A percentile compares a stretch with the other conserved stretches of the same genome.
These are phyloP conservation scores for Candida takata DNA, from an alignment of 805 yeast genomes.

Conservation along the genomic window DNA sequence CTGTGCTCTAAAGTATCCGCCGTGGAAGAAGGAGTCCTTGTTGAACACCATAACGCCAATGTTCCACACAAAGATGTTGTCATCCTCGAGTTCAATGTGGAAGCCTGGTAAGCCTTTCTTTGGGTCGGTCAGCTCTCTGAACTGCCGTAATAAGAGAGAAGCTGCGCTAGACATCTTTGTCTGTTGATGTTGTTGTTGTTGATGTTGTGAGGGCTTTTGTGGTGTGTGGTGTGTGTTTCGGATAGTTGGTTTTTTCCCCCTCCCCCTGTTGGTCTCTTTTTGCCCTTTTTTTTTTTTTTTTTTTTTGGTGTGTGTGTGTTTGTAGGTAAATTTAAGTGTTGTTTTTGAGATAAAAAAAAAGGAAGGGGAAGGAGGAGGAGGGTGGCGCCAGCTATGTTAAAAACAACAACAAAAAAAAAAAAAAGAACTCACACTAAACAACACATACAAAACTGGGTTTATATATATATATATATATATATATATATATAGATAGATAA, in stretches of 20 bases:
- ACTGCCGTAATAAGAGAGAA: conserved; percentile 86
- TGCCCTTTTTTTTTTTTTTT: background rate
- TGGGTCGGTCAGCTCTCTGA: conserved; percentile 88
- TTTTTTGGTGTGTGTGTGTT: too few relatives aligned
- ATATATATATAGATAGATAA: too few relatives aligned
- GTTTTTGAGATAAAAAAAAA: too few relatives aligned
- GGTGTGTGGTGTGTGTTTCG: background rate
- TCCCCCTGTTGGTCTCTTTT: background rate
- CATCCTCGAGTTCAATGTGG: conserved; percentile 62
- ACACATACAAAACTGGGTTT: too few relatives aligned
- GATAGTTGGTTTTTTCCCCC: background rate
- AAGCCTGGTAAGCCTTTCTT: conserved; percentile 68
- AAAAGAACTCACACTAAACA: too few relatives aligned
- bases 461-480: too few relatives aligned
- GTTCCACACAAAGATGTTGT: conserved; percentile 64
- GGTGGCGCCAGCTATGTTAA: too few relatives aligned
- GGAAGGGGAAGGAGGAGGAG: too few relatives aligned
- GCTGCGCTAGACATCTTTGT: conserved; percentile 46
- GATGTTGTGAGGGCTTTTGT: background rate
- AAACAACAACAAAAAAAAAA: too few relatives aligned
- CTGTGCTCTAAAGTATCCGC: conserved; percentile 91
- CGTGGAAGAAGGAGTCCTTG: conserved; percentile 85
- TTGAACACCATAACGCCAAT: conserved; percentile 89
- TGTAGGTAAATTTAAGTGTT: too few relatives aligned
- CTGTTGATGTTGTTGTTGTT: background rate